A percentile compares a stretch with the other conserved stretches of the same genome.
These are phyloP conservation scores for Lecanicillium sp. DNA, from an alignment of 2,329 filamentous ascomycete genomes.

Conservation along the genomic window DNA sequence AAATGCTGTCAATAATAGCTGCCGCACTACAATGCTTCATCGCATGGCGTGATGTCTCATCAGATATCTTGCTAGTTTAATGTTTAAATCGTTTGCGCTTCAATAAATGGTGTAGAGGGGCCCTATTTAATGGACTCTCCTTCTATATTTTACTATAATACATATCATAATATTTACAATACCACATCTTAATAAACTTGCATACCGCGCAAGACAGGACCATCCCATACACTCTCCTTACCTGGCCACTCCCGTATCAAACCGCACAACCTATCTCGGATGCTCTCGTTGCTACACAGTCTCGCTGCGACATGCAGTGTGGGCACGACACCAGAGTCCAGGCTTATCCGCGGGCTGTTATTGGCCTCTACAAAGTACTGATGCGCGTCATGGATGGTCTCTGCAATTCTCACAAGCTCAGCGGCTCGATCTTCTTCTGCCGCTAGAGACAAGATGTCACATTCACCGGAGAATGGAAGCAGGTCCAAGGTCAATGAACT, in stretches of 20 bases:
- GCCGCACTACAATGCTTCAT: too few species aligned
- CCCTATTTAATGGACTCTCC: too few species aligned
- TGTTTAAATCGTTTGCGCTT: too few species aligned
- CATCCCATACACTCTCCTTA: constrained; percentile 14
- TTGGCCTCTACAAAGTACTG: background rate
- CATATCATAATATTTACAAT: too few species aligned
- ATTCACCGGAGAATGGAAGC: background rate
- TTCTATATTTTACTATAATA: too few species aligned
- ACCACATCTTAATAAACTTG: background rate
- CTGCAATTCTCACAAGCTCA: constrained; percentile 9
- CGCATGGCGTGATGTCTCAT: too few species aligned
- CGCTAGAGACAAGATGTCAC: constrained; percentile 1
- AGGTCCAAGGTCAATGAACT: constrained; percentile 1
- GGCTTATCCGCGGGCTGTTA: too few species aligned
- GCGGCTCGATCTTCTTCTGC: constrained; percentile 6
- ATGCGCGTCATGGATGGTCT: constrained; percentile 3
- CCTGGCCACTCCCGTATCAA: constrained; percentile 12
- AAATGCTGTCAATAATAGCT: too few species aligned
- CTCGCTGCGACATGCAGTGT: constrained; percentile 10
- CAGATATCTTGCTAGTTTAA: too few species aligned
- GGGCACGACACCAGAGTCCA: constrained; percentile 9
- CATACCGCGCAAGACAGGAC: constrained; percentile 10
- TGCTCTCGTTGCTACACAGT: constrained; percentile 7
- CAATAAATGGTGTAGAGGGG: too few species aligned
- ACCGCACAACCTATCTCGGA: constrained; percentile 6